A percentile compares a stretch with the other conserved stretches of the same genome.
phyloP scores from a whole-genome alignment of 2,329 filamentous ascomycete genomes.

The Rasamsonia emersonii region DNA sequence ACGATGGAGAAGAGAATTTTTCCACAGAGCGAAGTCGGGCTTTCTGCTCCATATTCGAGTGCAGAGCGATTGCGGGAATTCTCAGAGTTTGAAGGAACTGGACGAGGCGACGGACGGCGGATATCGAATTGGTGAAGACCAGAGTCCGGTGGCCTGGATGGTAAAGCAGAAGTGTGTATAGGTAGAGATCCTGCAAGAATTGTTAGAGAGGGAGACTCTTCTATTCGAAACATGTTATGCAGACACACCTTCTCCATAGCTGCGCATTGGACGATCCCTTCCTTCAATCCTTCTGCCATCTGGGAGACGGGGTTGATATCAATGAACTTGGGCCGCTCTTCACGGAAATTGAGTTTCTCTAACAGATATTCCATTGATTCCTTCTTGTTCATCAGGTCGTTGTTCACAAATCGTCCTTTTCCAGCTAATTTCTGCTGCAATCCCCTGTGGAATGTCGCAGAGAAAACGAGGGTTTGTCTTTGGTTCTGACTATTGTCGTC shows the following conservation, averaged over 20 bases:
- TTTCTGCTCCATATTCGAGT: constrained; percentile 94
- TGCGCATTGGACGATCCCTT: constrained; percentile 84
- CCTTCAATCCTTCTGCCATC: constrained; percentile 77
- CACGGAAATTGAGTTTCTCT: constrained; percentile 78
- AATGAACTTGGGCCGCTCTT: constrained; percentile 78
- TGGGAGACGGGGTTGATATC: constrained; percentile 84
- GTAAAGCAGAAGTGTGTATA: constrained; percentile 78
- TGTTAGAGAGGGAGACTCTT: no score
- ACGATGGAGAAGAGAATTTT: constrained; percentile 61
- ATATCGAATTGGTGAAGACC: constrained; percentile 94
- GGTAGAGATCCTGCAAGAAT: constrained; percentile 64
- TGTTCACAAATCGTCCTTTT: constrained; percentile 52
- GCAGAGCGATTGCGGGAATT: constrained; percentile 66
- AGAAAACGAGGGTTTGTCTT: constrained; percentile 90
- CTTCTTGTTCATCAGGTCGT: constrained; percentile 59
- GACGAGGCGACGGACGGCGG: constrained; percentile 74
- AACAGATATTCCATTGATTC: constrained; percentile 90
- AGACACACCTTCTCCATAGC: constrained; percentile 75
- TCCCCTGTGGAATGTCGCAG: constrained; percentile 86
- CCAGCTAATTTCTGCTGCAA: constrained; percentile 85
- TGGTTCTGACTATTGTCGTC: constrained; percentile 30
- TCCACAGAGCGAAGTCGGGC: constrained; percentile 88
- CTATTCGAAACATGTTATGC: background rate
- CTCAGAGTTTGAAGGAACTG: constrained; percentile 77
- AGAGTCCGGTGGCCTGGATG: constrained; percentile 73